Percentiles rank a stretch among this genome's conserved stretches.
Conservation (phyloP, 768 basidiomycete genomes). For the Crepidotus variabilis region DNA sequence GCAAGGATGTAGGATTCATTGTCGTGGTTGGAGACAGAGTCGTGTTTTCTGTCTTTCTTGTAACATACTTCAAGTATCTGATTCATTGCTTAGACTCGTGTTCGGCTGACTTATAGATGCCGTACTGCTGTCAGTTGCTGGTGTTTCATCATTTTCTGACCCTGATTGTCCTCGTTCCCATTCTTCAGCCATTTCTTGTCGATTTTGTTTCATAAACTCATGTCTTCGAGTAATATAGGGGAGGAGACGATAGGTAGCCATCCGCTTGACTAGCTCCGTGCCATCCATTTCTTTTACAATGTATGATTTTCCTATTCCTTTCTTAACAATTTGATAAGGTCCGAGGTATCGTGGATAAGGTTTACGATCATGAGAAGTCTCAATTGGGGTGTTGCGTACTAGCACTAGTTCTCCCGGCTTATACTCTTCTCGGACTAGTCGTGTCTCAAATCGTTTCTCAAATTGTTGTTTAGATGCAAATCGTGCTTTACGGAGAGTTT, state of each 20-base stretch:
- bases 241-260: too few species aligned
- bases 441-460: neutral
- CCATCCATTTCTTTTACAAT: slow-evolving; percentile 23
- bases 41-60: too few species aligned
- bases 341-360: slow-evolving; percentile 27
- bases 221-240: too few species aligned
- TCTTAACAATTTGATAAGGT: slow-evolving; percentile 25
- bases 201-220: neutral
- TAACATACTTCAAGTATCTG: too few species aligned
- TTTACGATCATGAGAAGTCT: slow-evolving; percentile 15
- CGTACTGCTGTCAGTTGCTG: neutral
- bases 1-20: too few species aligned
- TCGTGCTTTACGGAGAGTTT: neutral
- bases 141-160: neutral
- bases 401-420: neutral
- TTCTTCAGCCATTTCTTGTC: too few species aligned
- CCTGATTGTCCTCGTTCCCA: too few species aligned
- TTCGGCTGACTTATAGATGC: too few species aligned
- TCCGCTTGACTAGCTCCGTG: neutral
- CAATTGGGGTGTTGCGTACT: neutral
- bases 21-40: too few species aligned
- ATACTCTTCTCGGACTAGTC: neutral
- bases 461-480: neutral
- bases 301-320: slow-evolving; percentile 20
- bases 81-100: too few species aligned